Conservation (phyloP, 441 rosid genomes). For the Eutrema salsugineum region DNA sequence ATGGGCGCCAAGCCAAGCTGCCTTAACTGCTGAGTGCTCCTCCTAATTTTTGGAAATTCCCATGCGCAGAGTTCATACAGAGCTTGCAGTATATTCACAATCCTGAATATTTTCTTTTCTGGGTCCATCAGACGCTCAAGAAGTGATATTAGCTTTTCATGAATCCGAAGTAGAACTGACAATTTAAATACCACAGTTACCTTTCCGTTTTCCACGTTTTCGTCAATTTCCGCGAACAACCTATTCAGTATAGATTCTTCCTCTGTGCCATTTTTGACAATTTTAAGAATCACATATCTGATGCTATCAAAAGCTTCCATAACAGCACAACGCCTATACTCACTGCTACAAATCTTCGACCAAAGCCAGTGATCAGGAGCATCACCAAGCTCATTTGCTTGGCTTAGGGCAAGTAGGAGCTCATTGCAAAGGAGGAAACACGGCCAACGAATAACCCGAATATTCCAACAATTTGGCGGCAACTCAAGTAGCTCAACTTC, state of each 20-base stretch:
- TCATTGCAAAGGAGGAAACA: conserved; percentile 66
- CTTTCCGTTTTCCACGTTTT: conserved; percentile 37
- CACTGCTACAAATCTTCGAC: conserved; percentile 60
- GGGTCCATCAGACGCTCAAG: conserved; percentile 53
- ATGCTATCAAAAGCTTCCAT: conserved; percentile 67
- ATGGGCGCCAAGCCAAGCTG: conserved; percentile 54
- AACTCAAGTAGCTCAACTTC: conserved; percentile 69
- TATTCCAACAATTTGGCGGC: conserved; percentile 59
- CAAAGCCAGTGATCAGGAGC: conserved; percentile 70
- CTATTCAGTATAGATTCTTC: conserved; percentile 49
- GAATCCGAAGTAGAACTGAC: conserved; percentile 42
- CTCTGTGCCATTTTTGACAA: conserved; percentile 47
- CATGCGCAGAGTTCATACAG: conserved; percentile 51
- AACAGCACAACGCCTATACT: conserved; percentile 63
- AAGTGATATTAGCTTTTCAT: conserved; percentile 44
- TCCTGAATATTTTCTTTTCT: conserved; percentile 43
- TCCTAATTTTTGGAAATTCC: conserved; percentile 48
- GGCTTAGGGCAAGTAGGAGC: conserved; percentile 59
- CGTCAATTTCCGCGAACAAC: conserved; percentile 46
- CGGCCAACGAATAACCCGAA: conserved; percentile 72
- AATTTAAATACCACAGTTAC: conserved; percentile 41
- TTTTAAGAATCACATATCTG: conserved; percentile 43
- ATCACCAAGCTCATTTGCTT: conserved; percentile 49
- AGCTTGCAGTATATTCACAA: conserved; percentile 60
- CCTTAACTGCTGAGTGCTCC: conserved; percentile 34